phyloP scores from a whole-genome alignment of 257 asterid genomes.

The Plantago elongata region DNA sequence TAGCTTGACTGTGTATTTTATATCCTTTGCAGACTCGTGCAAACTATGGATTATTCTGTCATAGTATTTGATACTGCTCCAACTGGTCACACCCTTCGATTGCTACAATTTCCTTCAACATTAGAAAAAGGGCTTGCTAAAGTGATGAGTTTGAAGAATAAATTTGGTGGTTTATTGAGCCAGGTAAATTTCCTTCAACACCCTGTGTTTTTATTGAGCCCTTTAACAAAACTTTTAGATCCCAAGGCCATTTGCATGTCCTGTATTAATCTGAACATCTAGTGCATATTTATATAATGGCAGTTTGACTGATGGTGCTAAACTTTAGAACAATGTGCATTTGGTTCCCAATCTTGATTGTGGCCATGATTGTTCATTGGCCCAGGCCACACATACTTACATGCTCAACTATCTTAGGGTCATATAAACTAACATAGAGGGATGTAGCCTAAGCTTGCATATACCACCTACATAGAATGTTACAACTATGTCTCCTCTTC shows the following conservation, averaged over 20 bases:
- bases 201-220: too few species aligned
- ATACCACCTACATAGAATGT: too few species aligned
- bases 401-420: too few species aligned
- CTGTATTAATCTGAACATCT: too few species aligned
- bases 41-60: conserved; percentile 89
- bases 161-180: conserved; percentile 83
- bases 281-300: too few species aligned
- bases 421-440: too few species aligned
- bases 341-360: not conserved
- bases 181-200: too few species aligned
- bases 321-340: not conserved
- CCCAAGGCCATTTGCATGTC: too few species aligned
- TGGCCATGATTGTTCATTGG: not conserved
- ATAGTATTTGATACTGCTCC: conserved; percentile 98
- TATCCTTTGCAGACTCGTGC: conserved; percentile 74
- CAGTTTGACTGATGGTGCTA: not conserved
- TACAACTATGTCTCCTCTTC: too few species aligned
- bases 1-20: not conserved
- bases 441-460: too few species aligned
- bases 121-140: conserved; percentile 86
- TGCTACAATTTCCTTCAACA: conserved; percentile 95
- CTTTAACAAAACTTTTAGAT: too few species aligned
- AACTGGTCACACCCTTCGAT: conserved; percentile 95
- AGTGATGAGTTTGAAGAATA: conserved; percentile 83
- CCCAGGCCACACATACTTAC: too few species aligned